Base-by-base conservation (phyloP, 352 stramenopile species). In the Vaucheria bursata region DNA sequence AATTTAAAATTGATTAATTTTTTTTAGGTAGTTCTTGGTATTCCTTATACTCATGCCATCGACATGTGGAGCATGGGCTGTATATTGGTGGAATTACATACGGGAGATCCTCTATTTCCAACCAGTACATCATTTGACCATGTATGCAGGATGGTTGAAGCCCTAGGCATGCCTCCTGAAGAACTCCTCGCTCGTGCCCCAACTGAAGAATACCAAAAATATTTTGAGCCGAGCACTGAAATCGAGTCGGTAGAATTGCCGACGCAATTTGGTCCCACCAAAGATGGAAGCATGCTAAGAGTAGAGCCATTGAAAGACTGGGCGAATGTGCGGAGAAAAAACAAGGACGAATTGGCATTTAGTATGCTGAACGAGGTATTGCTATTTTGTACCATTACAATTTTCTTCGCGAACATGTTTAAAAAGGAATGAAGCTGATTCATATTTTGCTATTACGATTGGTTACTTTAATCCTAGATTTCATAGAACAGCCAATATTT, bases 21-120 rank as follows among this genome's bases (percentile, higher is more conserved):
- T n/a, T n/a, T n/a, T 59, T 25, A 59, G 45, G 25, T 59, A 4
- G 93, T 99, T 79, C 85, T 99, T 0, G 95, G 95, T 0, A 84
- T 97, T 4, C 85, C 87, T 64, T 99, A 99, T 86, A 92, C 88
- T 71, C 93, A 93, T 59, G 91, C 93, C 6, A 97, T 99, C 77
- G 96, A 99, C 85, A 97, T 98, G 88, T 99, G 96, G 96, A 98
- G 93, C 67, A 83, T 99, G 53, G 96, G 96, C 4, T 99, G 96
- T 88, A 98, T 99, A 78, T 85, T 98, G 12, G 95, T 94, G 25
- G 94, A 99, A 75, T 96, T 99, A 92, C 94, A 98, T 84, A 98
- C 95, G 0, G 96, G 95, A 31, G 95, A 98, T 78, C 95, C 95
- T 4, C 85, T 99, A 0, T 99, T 99, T 85, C 93, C 90, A 8